Evolutionary conservation across 192 early-diverging fungal species (phyloP), one percentile per base, ranked within the genome.

Genomic region (Kickxella alabastrina): DNA sequence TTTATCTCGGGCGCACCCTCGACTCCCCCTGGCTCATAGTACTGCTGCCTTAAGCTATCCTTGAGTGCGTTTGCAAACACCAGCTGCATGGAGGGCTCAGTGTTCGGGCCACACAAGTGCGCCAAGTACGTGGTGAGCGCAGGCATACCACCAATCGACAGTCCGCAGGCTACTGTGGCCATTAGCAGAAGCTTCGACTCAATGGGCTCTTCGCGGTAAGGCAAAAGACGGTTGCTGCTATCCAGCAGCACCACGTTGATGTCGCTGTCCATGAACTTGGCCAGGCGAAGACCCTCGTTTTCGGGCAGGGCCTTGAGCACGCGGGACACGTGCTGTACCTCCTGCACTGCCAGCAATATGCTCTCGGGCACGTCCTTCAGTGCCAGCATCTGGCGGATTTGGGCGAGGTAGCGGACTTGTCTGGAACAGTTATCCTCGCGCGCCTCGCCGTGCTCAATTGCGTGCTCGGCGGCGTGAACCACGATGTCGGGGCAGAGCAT

Each of bases 401-500:
- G 51, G 18, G 64, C 54, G 27, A 75, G 50, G 37, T 52, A 75
- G 34, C 50, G 59, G 7, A 52, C 59, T 21, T 75, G 65, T 42
- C 58, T 75, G 5, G 71, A 63, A 48, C 71, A 66, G 6, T 65
- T 51, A 18, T 75, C 71, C 19, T 63, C 71, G 41, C 59, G 65
- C 43, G 54, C 68, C 75, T 80, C 49, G 75, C 77, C 40, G 80
- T 85, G 52, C 69, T 80, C 53, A 70, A 68, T 25, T 80, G 69
- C 43, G 31, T 85, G 52, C 52, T 80, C 55, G 62, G 58, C 32
- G 82, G 71, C 37, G n/a, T 50, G 48, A 4, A 63, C 53, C 18
- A 70, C 24, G 4, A 49, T 47, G 54, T 97, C 94, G 0, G 94
- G 94, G 59, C 92, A 93, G 15, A 97, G 66, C 43, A 84, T 75